Conservation (phyloP, 2,329 filamentous ascomycete genomes). For the Clarireedia homoeocarpa region DNA sequence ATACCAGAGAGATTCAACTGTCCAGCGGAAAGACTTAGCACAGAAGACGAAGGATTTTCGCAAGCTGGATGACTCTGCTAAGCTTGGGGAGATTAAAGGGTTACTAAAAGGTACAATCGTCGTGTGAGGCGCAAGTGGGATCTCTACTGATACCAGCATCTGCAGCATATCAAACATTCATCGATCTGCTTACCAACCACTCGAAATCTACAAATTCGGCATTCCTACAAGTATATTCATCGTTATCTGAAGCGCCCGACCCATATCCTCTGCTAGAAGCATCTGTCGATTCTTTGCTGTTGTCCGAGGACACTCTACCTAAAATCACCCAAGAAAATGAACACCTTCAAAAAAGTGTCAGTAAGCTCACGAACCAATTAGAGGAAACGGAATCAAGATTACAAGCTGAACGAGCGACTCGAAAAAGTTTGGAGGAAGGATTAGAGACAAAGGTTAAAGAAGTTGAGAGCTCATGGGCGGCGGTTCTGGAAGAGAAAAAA, state of each 20-base stretch:
- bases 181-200: constrained; percentile 92
- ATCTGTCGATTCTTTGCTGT: constrained; percentile 85
- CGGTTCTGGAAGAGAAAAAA: constrained; percentile 84
- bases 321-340: constrained; percentile 84
- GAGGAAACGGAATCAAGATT: constrained; percentile 75
- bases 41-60: constrained; percentile 98
- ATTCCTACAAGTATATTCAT: constrained; percentile 88
- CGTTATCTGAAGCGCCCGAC: constrained; percentile 89
- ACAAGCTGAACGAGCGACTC: constrained; percentile 66
- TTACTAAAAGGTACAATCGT: constrained; percentile 65
- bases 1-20: constrained; percentile 89
- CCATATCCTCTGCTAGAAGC: constrained; percentile 95
- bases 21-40: constrained; percentile 94
- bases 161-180: constrained; percentile 89
- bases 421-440: constrained; percentile 68
- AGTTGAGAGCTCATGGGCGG: constrained; percentile 82
- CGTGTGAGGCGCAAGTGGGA: neutral
- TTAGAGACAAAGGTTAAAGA: constrained; percentile 79
- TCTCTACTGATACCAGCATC: neutral
- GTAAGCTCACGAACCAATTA: constrained; percentile 67
- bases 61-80: constrained; percentile 82
- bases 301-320: constrained; percentile 86
- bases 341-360: constrained; percentile 72
- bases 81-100: constrained; percentile 81
- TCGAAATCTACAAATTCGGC: constrained; percentile 90